These are phyloP conservation scores for Diplocarpon rosae DNA, from an alignment of 2,329 filamentous ascomycete genomes.

Conservation along the genomic window DNA sequence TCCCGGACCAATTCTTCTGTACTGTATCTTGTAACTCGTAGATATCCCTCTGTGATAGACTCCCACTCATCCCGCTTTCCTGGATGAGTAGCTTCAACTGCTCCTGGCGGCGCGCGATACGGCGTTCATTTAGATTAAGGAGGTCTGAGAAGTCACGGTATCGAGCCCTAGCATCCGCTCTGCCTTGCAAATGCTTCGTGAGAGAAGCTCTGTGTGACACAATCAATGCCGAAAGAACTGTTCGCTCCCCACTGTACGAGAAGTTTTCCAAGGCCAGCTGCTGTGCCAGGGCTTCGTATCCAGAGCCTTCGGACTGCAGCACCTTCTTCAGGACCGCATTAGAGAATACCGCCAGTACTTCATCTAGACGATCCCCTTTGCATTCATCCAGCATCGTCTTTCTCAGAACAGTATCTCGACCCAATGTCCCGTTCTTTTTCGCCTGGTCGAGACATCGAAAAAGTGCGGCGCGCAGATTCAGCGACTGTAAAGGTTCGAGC, in stretches of 20 bases:
- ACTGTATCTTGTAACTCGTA: slow-evolving; percentile 47
- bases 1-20: slow-evolving; percentile 68
- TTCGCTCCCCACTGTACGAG: slow-evolving; percentile 44
- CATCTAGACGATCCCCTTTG: slow-evolving; percentile 80
- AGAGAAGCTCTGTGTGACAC: slow-evolving; percentile 64
- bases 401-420: slow-evolving; percentile 67
- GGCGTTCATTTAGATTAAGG: slow-evolving; percentile 50
- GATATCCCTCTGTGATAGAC: slow-evolving; percentile 21
- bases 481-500: slow-evolving; percentile 76
- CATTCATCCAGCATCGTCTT: slow-evolving; percentile 98
- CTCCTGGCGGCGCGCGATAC: slow-evolving; percentile 44
- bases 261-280: slow-evolving; percentile 47
- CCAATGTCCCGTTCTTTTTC: slow-evolving; percentile 78
- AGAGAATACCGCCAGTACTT: slow-evolving; percentile 75
- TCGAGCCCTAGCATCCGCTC: slow-evolving; percentile 44
- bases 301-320: slow-evolving; percentile 35
- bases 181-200: slow-evolving; percentile 44
- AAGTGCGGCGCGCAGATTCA: slow-evolving; percentile 78
- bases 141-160: slow-evolving; percentile 55
- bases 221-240: slow-evolving; percentile 51
- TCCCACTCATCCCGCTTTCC: slow-evolving; percentile 19
- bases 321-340: slow-evolving; percentile 67
- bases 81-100: slow-evolving; percentile 28
- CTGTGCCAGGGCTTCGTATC: slow-evolving; percentile 39
- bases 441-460: slow-evolving; percentile 71